Conservation (phyloP, 352 stramenopile species). For the Detonula confervacea region DNA sequence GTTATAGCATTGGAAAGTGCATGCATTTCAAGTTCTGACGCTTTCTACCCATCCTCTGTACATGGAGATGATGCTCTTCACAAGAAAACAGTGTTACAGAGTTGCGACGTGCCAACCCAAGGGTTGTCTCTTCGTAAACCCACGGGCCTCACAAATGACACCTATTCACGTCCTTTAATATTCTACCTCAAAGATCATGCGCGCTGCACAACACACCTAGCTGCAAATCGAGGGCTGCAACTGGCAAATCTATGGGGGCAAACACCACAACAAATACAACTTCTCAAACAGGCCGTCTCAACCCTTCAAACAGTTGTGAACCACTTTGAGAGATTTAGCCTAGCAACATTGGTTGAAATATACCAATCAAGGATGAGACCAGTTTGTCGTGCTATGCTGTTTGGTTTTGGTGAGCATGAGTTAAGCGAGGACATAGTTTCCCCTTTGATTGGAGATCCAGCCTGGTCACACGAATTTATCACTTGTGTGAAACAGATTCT, state of each 20-base stretch:
- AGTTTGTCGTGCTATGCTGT: slow-evolving; percentile 70
- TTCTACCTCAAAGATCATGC: slow-evolving; percentile 60
- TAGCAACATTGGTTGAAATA: slow-evolving; percentile 57
- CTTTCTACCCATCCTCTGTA: slow-evolving; percentile 69
- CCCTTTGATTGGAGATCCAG: slow-evolving; percentile 55
- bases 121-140: slow-evolving; percentile 25
- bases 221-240: slow-evolving; percentile 66
- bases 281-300: slow-evolving; percentile 55
- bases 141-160: slow-evolving; percentile 41
- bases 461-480: slow-evolving; percentile 64
- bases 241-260: slow-evolving; percentile 62
- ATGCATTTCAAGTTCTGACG: slow-evolving; percentile 58
- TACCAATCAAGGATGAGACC: slow-evolving; percentile 69
- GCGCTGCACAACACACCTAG: slow-evolving; percentile 46
- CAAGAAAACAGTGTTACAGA: slow-evolving; percentile 40
- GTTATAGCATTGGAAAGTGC: slow-evolving; percentile 64
- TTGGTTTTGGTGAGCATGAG: slow-evolving; percentile 77
- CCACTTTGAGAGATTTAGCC: slow-evolving; percentile 46
- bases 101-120: slow-evolving; percentile 25
- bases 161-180: slow-evolving; percentile 37
- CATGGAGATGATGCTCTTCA: slow-evolving; percentile 52
- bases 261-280: slow-evolving; percentile 49
- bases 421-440: slow-evolving; percentile 53
- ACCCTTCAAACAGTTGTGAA: slow-evolving; percentile 57
- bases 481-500: slow-evolving; percentile 53